Conservation (phyloP, 768 basidiomycete genomes). For the Lactarius sanguifluus region DNA sequence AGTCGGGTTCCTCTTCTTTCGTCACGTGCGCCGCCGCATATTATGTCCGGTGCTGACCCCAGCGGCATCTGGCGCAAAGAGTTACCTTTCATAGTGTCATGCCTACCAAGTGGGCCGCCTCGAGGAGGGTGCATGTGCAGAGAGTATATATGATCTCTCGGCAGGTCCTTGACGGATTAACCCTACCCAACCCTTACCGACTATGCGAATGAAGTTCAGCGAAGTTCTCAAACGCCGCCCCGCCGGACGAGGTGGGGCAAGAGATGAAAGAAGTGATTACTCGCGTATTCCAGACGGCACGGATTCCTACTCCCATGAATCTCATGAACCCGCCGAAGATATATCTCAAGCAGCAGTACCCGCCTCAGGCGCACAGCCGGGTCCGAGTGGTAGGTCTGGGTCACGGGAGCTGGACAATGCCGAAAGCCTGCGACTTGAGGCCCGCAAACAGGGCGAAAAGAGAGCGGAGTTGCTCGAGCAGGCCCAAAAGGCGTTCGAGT, state of each 20-base stretch:
- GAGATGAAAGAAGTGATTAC: neutral
- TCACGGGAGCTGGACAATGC: neutral
- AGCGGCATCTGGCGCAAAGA: neutral
- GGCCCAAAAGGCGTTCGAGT: neutral
- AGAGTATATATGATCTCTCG: neutral
- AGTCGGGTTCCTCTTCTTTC: neutral
- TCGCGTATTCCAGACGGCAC: neutral
- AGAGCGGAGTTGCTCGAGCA: neutral
- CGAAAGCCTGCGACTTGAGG: neutral
- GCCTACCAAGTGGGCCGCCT: neutral
- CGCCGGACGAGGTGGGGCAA: neutral
- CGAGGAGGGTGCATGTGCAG: neutral
- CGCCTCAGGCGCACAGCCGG: neutral
- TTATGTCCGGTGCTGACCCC: neutral
- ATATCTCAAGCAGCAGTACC: neutral
- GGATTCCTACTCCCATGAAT: neutral
- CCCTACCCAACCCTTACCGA: neutral
- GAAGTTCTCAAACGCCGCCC: slow-evolving; percentile 1
- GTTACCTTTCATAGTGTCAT: neutral
- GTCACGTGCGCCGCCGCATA: neutral
- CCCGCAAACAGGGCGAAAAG: neutral
- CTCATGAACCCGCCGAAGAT: neutral
- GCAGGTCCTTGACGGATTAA: neutral
- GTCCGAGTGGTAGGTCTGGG: neutral
- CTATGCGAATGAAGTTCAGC: slow-evolving; percentile 4